These are phyloP conservation scores for Neospora caninum DNA, from an alignment of 169 alveolate genomes.

Conservation along the genomic window DNA sequence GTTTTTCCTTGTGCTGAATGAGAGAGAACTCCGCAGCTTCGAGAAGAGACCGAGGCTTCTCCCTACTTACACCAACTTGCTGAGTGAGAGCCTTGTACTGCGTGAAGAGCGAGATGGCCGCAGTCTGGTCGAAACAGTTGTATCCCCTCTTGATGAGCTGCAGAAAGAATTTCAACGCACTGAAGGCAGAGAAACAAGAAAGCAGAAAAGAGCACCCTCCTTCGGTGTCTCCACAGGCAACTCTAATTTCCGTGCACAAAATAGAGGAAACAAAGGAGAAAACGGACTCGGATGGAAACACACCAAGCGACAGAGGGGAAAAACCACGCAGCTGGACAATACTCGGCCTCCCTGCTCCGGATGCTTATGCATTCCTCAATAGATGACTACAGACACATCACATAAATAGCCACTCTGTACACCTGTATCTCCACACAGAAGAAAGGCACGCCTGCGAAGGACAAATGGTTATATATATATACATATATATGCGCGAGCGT, in stretches of 20 bases:
- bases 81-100: not conserved
- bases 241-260: not conserved
- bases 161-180: slow-evolving; percentile 1
- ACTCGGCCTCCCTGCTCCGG: too few relatives aligned
- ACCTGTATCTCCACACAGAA: too few relatives aligned
- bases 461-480: not conserved
- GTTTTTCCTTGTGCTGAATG: too few relatives aligned
- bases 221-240: not conserved
- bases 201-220: not conserved
- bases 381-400: not conserved
- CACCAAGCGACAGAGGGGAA: too few relatives aligned
- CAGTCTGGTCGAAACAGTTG: not conserved
- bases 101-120: not conserved
- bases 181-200: not conserved
- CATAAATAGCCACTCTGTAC: not conserved
- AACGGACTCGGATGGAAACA: not conserved
- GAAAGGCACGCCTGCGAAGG: too few relatives aligned
- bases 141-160: slow-evolving; percentile 15
- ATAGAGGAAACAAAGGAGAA: not conserved
- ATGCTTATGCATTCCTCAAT: not conserved
- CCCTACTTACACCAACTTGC: not conserved
- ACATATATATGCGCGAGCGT: not conserved
- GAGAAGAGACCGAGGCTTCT: too few relatives aligned
- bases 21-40: too few relatives aligned
- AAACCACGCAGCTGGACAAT: not conserved